Conservation (phyloP, 2,329 filamentous ascomycete genomes). For the Fusarium nelsonii region DNA sequence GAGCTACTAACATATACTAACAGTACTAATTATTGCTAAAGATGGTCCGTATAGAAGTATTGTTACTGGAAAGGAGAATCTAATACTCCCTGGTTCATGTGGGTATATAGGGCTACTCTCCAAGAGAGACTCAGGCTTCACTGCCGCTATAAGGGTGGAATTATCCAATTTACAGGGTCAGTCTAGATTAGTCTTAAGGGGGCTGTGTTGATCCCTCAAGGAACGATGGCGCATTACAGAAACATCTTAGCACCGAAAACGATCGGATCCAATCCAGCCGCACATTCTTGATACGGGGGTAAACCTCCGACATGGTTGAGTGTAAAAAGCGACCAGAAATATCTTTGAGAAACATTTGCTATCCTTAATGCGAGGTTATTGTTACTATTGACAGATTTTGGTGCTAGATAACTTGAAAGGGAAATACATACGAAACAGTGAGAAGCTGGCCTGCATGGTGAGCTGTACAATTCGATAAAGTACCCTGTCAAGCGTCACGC, state of each 20-base stretch:
- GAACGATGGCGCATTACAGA: background rate
- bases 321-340: background rate
- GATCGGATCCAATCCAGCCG: background rate
- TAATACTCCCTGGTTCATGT: too few relatives aligned
- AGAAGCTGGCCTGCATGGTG: background rate
- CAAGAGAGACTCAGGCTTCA: too few relatives aligned
- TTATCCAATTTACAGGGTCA: background rate
- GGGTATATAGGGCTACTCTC: too few relatives aligned
- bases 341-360: background rate
- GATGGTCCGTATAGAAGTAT: too few relatives aligned
- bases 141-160: too few relatives aligned
- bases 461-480: background rate
- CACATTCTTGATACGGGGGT: background rate
- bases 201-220: background rate
- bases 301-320: too few relatives aligned
- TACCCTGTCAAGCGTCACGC: background rate
- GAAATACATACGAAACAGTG: background rate
- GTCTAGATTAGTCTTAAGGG: background rate
- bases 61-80: too few relatives aligned
- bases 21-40: too few relatives aligned
- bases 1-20: too few relatives aligned
- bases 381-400: background rate
- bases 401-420: background rate
- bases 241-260: background rate
- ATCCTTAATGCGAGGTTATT: background rate